phyloP scores from a whole-genome alignment of 495 filamentous ascomycete genomes.

The Aspergillus olivimuriae region DNA sequence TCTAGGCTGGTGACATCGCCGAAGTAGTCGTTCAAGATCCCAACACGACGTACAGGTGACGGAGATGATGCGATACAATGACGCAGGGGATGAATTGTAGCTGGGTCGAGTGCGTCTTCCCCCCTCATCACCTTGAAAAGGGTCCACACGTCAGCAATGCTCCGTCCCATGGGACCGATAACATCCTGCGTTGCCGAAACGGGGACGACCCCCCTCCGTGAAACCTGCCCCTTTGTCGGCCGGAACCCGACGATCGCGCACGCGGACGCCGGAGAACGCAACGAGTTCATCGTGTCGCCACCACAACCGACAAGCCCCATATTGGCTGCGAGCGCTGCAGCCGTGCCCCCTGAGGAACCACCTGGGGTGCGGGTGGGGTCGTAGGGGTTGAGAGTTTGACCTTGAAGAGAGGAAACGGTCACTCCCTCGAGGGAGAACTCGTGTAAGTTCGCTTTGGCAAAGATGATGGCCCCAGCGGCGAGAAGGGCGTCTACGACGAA shows the following conservation, averaged over 20 bases:
- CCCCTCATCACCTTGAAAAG: slow-evolving; percentile 52
- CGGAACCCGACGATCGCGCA: slow-evolving; percentile 55
- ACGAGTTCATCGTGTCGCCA: slow-evolving; percentile 58
- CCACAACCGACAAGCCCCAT: slow-evolving; percentile 53
- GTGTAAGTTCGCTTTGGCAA: slow-evolving; percentile 61
- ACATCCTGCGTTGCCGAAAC: slow-evolving; percentile 57
- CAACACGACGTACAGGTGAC: too few relatives aligned
- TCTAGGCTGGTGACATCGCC: slow-evolving; percentile 33
- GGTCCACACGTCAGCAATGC: slow-evolving; percentile 46
- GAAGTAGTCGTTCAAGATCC: slow-evolving; percentile 21
- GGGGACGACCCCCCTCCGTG: slow-evolving; percentile 48
- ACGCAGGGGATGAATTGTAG: too few relatives aligned
- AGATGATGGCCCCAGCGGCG: slow-evolving; percentile 58
- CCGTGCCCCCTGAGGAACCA: slow-evolving; percentile 58
- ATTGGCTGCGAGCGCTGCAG: slow-evolving; percentile 52
- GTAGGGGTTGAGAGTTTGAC: slow-evolving; percentile 59
- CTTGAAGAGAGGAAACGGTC: slow-evolving; percentile 52
- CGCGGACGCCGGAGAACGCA: slow-evolving; percentile 56
- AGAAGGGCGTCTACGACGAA: slow-evolving; percentile 48
- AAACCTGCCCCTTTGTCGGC: slow-evolving; percentile 52
- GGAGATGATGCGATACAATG: too few relatives aligned
- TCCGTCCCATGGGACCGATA: slow-evolving; percentile 53
- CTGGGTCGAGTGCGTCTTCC: too few relatives aligned
- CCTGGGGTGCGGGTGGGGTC: slow-evolving; percentile 56
- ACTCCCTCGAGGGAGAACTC: slow-evolving; percentile 60